Evolutionary conservation across 1,139 yeast genomes (phyloP).

Genomic region (Meyerozyma carpophila): DNA sequence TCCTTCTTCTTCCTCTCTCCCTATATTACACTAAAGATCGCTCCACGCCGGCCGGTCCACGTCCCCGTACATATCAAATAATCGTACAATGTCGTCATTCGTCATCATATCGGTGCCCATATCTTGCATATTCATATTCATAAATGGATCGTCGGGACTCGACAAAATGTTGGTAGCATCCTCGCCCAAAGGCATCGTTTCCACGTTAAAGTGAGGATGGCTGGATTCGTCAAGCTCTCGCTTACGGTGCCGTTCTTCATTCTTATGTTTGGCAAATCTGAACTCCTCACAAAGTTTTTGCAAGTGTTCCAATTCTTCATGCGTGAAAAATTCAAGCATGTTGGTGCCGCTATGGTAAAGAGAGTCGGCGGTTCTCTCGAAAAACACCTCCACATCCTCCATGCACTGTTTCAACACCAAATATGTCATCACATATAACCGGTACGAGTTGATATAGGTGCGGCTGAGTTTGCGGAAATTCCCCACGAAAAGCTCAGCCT

Average conservation of each 20-base stretch:
- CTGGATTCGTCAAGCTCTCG: background rate
- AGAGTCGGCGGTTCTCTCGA: slow-evolving; percentile 26
- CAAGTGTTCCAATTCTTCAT: slow-evolving; percentile 31
- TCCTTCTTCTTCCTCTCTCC: no score
- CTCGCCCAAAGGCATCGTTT: background rate
- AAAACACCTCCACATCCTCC: slow-evolving; percentile 37
- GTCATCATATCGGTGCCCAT: background rate
- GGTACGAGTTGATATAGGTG: slow-evolving; percentile 37
- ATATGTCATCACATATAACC: slow-evolving; percentile 38
- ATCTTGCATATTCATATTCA: background rate
- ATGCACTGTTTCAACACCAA: slow-evolving; percentile 40
- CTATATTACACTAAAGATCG: background rate
- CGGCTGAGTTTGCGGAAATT: slow-evolving; percentile 35
- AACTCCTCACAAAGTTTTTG: slow-evolving; percentile 39
- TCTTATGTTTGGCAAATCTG: slow-evolving; percentile 33
- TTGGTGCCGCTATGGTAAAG: slow-evolving; percentile 36
- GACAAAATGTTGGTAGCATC: background rate
- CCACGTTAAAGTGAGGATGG: background rate
- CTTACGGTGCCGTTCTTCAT: slow-evolving; percentile 14
- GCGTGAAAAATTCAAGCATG: slow-evolving; percentile 35
- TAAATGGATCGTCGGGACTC: slow-evolving; percentile 1
- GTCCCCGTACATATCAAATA: slow-evolving; percentile 37
- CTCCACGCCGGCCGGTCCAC: slow-evolving; percentile 11
- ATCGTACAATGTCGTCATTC: slow-evolving; percentile 34
- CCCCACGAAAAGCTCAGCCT: slow-evolving; percentile 44